Evolutionary conservation across 768 basidiomycete species (phyloP).

Genomic region (Leccinum barrowsii): DNA sequence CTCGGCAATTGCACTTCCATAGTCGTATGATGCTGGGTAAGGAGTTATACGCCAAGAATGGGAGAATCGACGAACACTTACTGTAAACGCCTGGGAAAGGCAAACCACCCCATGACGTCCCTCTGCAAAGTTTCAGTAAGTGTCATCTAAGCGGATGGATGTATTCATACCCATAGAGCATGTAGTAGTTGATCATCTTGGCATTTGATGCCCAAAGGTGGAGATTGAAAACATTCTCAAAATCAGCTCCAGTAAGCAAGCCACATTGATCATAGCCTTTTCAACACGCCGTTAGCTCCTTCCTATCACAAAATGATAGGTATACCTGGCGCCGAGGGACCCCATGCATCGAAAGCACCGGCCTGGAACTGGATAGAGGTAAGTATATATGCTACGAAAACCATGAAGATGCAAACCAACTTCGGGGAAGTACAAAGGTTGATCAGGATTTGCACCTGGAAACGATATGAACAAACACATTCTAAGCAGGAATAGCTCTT

Average conservation of each 20-base stretch:
- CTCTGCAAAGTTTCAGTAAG: constrained; percentile 39
- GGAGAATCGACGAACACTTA: constrained; percentile 16
- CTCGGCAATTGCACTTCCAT: constrained; percentile 70
- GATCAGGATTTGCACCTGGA: constrained; percentile 40
- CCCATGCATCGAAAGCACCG: constrained; percentile 82
- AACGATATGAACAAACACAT: constrained; percentile 29
- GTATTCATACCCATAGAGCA: constrained; percentile 66
- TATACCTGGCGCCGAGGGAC: constrained; percentile 62
- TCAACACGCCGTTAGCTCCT: neutral
- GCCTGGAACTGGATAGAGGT: constrained; percentile 54
- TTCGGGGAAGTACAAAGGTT: constrained; percentile 73
- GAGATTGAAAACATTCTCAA: constrained; percentile 76
- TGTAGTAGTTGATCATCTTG: constrained; percentile 81
- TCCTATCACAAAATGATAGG: neutral
- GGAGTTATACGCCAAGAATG: neutral
- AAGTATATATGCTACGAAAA: constrained; percentile 6
- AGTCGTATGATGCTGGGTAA: constrained; percentile 64
- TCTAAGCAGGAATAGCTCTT: neutral
- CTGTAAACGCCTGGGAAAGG: constrained; percentile 76
- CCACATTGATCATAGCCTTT: constrained; percentile 63
- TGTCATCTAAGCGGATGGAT: neutral
- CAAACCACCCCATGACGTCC: constrained; percentile 82
- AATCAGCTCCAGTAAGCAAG: constrained; percentile 65
- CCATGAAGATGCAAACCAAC: constrained; percentile 30
- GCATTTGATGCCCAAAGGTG: constrained; percentile 78